phyloP scores from a whole-genome alignment of 1,284 basidiomycete genomes.

The Meira miltonrushii region DNA sequence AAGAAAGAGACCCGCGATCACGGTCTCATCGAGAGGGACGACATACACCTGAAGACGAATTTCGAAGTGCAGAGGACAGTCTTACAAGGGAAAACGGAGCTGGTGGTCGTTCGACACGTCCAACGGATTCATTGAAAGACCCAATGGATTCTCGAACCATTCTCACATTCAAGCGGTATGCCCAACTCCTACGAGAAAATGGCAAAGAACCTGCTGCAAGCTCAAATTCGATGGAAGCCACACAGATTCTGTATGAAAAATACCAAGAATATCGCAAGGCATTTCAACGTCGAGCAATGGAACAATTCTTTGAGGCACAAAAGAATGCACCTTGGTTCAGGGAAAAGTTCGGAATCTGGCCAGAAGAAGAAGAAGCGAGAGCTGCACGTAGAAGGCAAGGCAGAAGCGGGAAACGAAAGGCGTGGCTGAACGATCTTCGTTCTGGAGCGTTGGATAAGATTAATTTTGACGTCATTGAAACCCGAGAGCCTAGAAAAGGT shows the following conservation, averaged over 20 bases:
- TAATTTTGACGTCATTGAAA: conserved; percentile 26
- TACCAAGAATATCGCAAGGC: conserved; percentile 40
- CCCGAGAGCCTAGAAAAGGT: conserved; percentile 1
- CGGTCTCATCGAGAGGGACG: neutral
- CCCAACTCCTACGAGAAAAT: conserved; percentile 18
- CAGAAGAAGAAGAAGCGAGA: conserved; percentile 22
- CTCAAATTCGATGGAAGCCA: conserved; percentile 11
- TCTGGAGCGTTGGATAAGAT: conserved; percentile 38
- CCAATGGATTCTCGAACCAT: conserved; percentile 32
- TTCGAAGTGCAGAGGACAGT: neutral
- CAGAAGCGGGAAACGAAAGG: conserved; percentile 30
- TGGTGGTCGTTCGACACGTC: no score
- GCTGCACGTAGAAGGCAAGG: conserved; percentile 27
- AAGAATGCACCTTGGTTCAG: conserved; percentile 40
- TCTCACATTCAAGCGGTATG: conserved; percentile 28
- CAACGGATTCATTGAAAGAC: conserved; percentile 9
- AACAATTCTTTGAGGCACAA: conserved; percentile 36
- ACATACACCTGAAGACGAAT: neutral
- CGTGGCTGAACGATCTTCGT: conserved; percentile 37
- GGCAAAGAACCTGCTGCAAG: conserved; percentile 6
- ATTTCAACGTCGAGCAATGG: conserved; percentile 31
- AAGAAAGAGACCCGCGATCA: neutral
- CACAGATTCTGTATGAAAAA: conserved; percentile 31
- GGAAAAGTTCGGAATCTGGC: conserved; percentile 37
- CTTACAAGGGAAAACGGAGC: no score